phyloP scores from a whole-genome alignment of 2,329 filamentous ascomycete species.

The Cladosporium halotolerans region DNA sequence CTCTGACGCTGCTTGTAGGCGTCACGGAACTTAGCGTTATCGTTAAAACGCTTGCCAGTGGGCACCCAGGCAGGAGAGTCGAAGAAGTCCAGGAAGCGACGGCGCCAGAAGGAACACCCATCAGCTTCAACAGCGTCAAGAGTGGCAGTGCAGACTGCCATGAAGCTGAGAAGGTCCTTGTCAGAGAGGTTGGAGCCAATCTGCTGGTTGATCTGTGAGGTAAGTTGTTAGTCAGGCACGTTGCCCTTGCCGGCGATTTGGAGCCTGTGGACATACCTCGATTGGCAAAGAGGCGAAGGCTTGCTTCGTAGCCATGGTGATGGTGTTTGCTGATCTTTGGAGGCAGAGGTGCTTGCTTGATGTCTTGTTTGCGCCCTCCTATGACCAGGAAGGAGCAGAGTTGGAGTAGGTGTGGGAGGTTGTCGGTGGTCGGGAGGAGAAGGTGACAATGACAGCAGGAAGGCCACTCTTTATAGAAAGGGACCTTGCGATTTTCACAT shows the following conservation, averaged over 20 bases:
- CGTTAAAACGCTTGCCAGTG: slow-evolving; percentile 9
- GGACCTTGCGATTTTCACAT: no score
- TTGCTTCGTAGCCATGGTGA: slow-evolving; percentile 9
- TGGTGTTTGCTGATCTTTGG: no score
- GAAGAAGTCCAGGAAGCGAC: slow-evolving; percentile 37
- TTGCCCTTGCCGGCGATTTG: no score
- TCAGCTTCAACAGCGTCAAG: slow-evolving; percentile 36
- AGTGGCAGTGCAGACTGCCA: slow-evolving; percentile 34
- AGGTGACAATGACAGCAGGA: no score
- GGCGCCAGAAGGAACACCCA: slow-evolving; percentile 42
- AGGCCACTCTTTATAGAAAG: no score
- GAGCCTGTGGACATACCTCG: slow-evolving; percentile 18
- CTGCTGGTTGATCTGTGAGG: slow-evolving; percentile 34
- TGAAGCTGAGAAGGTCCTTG: slow-evolving; percentile 39
- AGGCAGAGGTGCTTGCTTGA: no score
- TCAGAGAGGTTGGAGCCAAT: slow-evolving; percentile 37
- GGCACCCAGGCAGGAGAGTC: slow-evolving; percentile 26
- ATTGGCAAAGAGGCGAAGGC: slow-evolving; percentile 22
- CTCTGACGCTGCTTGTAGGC: slow-evolving; percentile 31
- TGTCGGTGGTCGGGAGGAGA: no score
- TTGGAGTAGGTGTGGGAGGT: no score
- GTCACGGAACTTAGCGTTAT: slow-evolving; percentile 29
- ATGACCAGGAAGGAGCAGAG: no score
- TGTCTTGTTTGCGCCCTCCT: no score
- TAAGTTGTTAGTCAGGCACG: no score